Percentiles rank a stretch among this genome's conserved stretches.
phyloP scores from a whole-genome alignment of 805 yeast species.

The Cephaloascus albidus region DNA sequence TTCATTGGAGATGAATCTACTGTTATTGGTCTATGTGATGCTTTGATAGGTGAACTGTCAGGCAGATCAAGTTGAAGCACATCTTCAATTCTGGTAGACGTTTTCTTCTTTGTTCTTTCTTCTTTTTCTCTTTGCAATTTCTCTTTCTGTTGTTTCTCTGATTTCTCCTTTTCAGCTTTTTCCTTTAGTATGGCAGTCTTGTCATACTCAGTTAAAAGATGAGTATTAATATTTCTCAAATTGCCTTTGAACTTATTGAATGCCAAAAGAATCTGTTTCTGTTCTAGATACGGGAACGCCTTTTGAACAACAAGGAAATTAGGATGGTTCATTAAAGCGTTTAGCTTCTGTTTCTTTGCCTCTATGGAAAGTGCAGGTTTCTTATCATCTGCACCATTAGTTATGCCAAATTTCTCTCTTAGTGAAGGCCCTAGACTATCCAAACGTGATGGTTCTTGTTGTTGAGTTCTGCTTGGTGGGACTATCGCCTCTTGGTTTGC shows the following conservation, averaged over 20 bases:
- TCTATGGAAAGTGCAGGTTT: slow-evolving; percentile 7
- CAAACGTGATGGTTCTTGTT: neutral
- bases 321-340: neutral
- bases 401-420: neutral
- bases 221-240: slow-evolving; percentile 25
- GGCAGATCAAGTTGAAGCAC: slow-evolving; percentile 11
- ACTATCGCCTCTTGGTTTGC: neutral
- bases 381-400: slow-evolving; percentile 17
- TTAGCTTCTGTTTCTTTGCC: slow-evolving; percentile 1
- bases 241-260: slow-evolving; percentile 33
- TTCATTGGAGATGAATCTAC: neutral
- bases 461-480: neutral
- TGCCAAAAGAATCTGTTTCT: slow-evolving; percentile 29
- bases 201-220: slow-evolving; percentile 25
- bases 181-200: slow-evolving; percentile 11
- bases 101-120: neutral
- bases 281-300: slow-evolving; percentile 24
- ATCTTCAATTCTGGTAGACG: too few species aligned
- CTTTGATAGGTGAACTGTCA: slow-evolving; percentile 12
- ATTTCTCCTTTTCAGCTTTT: slow-evolving; percentile 1
- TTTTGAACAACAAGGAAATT: neutral
- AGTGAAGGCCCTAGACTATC: neutral
- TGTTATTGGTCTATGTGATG: slow-evolving; percentile 2
- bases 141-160: slow-evolving; percentile 1
- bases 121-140: slow-evolving; percentile 1